Base-by-base conservation (phyloP, 306 rosid genomes). In the Corylus heterophylla region DNA sequence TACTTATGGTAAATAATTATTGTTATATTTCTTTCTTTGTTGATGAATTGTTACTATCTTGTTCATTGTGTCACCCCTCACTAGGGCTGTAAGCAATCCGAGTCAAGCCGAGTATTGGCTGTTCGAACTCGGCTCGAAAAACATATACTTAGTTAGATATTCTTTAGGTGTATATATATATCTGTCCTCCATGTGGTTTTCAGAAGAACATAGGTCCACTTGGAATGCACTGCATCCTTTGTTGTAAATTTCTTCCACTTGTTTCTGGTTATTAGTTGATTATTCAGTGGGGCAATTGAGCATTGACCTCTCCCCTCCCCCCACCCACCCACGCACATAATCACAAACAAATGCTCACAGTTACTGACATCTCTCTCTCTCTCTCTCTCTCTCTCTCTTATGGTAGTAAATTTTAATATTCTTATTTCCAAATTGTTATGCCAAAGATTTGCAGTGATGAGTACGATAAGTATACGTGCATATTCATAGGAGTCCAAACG, bases 381-480 rank as follows among this genome's bases (percentile, higher is more conserved):
- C 50, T 55, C 25, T 42, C 4, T 29, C 17, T 20, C 56, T 63
- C 42, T 85, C 39, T 58, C 3, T 61, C 25, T 71, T 73, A 31
- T 12, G 45, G 67, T 68, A 61, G 71, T 49, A 67, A 59, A 56
- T 55, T 80, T 77, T 48, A 77, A 78, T 76, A 75, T 9, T 39
- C 67, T 75, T 42, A 42, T 42, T 77, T 73, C 59, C 71, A 68
- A 37, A 17, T 51, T 66, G 49, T 76, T 85, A 4, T 79, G 78
- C 75, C 76, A 79, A 73, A 94, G 98, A 89, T 94, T 80, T 94
- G 98, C 91, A 80, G 92, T 42, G 85, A 87, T 50, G 97, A 94
- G 89, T 94, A 94, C 78, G 92, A 89, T 80, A 79, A 87, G 18
- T 86, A 86, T 82, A 94, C 95, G 10, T 92, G 98, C 85, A 49